Base-by-base conservation (phyloP, 805 yeast genomes). In the Cyberlindnera saturnus region DNA sequence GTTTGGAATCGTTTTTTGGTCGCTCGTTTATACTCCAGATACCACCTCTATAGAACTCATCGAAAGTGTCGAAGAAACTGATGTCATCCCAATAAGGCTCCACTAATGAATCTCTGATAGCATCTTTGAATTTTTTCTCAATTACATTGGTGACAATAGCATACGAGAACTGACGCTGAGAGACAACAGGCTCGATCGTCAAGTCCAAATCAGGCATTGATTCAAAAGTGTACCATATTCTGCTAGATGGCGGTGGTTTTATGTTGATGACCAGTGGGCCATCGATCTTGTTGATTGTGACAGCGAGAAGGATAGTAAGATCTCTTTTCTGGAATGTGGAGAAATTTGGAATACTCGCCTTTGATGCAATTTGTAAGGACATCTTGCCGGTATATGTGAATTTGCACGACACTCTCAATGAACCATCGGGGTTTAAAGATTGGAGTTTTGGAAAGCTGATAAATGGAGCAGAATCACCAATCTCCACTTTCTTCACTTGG, bases 171-270 rank as follows among this genome's bases (percentile, higher is more conserved):
- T 86, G 86, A 43, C 95, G 73, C 5, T 95, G 79, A 51, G 95
- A 85, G 10, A 91, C 87, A n/a, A 87, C 77, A 0, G 99, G 99
- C 61, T 89, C 97, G 39, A 90, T 81, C 31, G 75, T 79, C 46
- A 91, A 60, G 43, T 80, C 83, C 57, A 91, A 63, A 8, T 72
- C 69, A 0, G 99, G 99, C 74, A 82, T 86, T 10, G 74, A 63
- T 48, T 79, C 85, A 61, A 89, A 93, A 2, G 86, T 77, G 58
- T 88, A 93, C 99, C 99, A 93, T 1, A 93, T 56, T 55, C 99
- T 74, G 41, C 79, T 81, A 2, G 96, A 81, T 8, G 99, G 98
- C 2, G 96, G 96, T 1, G 95, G 87, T 58, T 93, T 93, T 30
- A 91, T 59, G 34, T 75, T 67, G 17, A 90, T 55, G 0, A 85